Conservation (phyloP, 768 basidiomycete genomes). For the Phlebiopsis flavidoalba region DNA sequence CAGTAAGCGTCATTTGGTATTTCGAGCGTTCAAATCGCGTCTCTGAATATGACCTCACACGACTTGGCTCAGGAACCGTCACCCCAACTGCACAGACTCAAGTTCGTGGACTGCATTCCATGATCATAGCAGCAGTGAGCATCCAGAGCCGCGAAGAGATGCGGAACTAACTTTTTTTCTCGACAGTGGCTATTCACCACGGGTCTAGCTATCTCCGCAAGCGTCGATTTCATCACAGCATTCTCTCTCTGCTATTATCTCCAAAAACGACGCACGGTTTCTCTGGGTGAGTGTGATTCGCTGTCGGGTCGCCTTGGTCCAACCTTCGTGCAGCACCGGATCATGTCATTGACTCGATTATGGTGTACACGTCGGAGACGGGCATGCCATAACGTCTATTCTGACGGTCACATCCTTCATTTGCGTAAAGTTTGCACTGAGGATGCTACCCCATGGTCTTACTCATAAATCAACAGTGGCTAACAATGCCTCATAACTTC, state of each 20-base stretch:
- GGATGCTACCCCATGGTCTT: background rate
- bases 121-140: slow-evolving; percentile 4
- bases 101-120: slow-evolving; percentile 8
- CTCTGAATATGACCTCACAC: background rate
- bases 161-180: background rate
- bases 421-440: slow-evolving; percentile 13
- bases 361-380: slow-evolving; percentile 15
- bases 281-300: slow-evolving; percentile 1
- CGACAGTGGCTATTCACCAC: slow-evolving; percentile 12
- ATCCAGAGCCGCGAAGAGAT: background rate
- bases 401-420: slow-evolving; percentile 12
- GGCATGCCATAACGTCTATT: slow-evolving; percentile 13
- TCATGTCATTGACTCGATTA: slow-evolving; percentile 14
- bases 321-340: slow-evolving; percentile 14
- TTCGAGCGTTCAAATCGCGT: background rate
- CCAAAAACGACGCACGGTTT: slow-evolving; percentile 11
- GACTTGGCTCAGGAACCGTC: background rate
- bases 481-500: slow-evolving; percentile 15
- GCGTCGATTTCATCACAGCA: slow-evolving; percentile 10
- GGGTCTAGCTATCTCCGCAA: slow-evolving; percentile 8
- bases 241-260: slow-evolving; percentile 8
- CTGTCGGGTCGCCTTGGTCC: background rate
- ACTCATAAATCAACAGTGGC: slow-evolving; percentile 9
- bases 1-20: slow-evolving; percentile 14
- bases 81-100: slow-evolving; percentile 5